Base-by-base conservation (phyloP, 2,329 filamentous ascomycete genomes). In the Trichoderma semiorbis region DNA sequence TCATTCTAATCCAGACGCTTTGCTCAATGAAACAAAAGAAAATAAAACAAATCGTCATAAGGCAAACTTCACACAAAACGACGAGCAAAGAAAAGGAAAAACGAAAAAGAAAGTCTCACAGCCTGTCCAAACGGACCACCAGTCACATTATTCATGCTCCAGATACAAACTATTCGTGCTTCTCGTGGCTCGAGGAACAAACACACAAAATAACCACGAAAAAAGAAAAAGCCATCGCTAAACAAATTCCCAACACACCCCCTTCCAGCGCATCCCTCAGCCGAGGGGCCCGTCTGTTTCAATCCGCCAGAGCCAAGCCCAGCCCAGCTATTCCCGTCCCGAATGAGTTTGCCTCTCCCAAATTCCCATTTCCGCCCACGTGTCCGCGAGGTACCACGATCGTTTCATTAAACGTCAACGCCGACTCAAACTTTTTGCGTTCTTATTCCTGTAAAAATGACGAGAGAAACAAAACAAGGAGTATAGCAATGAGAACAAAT, bases 371-470 rank as follows among this genome's bases (percentile, higher is more conserved):
- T 21, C 57, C 24, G 21, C 55, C 55, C 57, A 62, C 28, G 57
- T 62, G 57, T 69, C 66, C 57, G 57, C 55, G 66, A 61, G 57
- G 66, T 62, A 18, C 66, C 66, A 69, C 57, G 57, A 36, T 53
- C 66, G 61, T 53, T 21, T 69, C 66, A 62, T 69, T 69, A 69
- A 50, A 61, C 57, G 34, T 36, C 28, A 67, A 61, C 66, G 66
- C 66, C 66, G 14, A 60, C 65, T 62, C 64, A 60, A 61, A 69
- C 39, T 64, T 70, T 70, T 70, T 70, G 30, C 60, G 43, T 14
- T 69, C 57, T 50, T 69, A 39, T 50, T 21, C 63, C 43, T 66
- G 47, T 66, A 66, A 66, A 55, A 55, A 63, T 36, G 58, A 61
- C 12, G 18, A n/a, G 8, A 50, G 11, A 53, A 34, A 67, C 34